Conservation (phyloP, 441 rosid genomes). For the Adansonia gregorii region DNA sequence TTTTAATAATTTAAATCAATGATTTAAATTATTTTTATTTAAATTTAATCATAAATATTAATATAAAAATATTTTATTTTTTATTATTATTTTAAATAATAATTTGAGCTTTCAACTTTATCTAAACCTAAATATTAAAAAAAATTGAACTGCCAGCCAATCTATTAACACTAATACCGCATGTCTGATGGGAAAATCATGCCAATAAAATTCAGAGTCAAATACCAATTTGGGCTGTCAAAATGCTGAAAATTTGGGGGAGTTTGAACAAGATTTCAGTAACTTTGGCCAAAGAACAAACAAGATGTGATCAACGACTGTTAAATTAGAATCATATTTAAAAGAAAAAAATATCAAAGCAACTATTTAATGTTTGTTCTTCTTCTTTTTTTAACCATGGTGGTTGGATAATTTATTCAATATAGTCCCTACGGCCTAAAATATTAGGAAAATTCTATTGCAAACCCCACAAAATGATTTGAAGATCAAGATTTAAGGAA, state of each 20-base stretch:
- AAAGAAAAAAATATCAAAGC: no score
- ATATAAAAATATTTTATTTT: no score
- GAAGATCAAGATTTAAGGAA: constrained; percentile 19
- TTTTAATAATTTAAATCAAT: no score
- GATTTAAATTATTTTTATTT: no score
- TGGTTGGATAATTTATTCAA: background rate
- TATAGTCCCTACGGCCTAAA: background rate
- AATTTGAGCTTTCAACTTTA: no score
- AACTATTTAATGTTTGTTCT: no score
- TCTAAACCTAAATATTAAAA: no score
- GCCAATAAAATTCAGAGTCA: background rate
- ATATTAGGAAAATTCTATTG: background rate
- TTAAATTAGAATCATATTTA: background rate
- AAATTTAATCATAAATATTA: no score
- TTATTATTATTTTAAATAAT: no score
- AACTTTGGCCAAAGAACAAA: background rate
- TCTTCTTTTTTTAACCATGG: background rate
- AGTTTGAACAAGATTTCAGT: background rate
- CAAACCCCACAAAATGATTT: constrained; percentile 26
- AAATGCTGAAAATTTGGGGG: background rate
- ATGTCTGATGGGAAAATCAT: background rate
- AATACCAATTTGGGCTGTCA: background rate
- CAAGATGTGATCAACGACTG: background rate
- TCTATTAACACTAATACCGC: background rate
- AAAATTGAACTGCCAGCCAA: no score